These are phyloP conservation scores for Aureobasidium sp. DNA, from an alignment of 2,329 filamentous ascomycete genomes.

Conservation along the genomic window DNA sequence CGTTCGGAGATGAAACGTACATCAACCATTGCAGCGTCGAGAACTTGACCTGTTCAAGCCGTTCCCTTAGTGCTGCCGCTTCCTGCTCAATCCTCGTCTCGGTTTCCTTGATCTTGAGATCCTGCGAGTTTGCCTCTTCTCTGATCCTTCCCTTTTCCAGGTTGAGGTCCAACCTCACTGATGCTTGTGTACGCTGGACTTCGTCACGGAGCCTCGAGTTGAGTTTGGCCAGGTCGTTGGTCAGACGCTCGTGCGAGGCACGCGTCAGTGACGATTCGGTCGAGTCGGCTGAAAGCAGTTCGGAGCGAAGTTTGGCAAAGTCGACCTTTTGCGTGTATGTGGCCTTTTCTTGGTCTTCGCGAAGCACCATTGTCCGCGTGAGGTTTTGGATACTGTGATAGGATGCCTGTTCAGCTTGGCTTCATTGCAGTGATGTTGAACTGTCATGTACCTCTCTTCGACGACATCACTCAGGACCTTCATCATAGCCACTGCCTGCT, in stretches of 20 bases:
- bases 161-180: slow-evolving; percentile 85
- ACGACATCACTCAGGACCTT: slow-evolving; percentile 93
- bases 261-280: slow-evolving; percentile 85
- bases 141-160: slow-evolving; percentile 93
- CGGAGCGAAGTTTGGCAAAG: slow-evolving; percentile 92
- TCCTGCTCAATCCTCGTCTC: slow-evolving; percentile 98
- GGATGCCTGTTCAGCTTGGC: slow-evolving; percentile 39
- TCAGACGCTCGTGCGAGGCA: slow-evolving; percentile 82
- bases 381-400: slow-evolving; percentile 74
- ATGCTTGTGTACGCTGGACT: slow-evolving; percentile 88
- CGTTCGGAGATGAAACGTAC: slow-evolving; percentile 48
- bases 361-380: slow-evolving; percentile 93
- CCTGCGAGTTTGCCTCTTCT: slow-evolving; percentile 92
- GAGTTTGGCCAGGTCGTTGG: slow-evolving; percentile 91
- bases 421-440: not conserved
- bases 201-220: slow-evolving; percentile 86
- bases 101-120: slow-evolving; percentile 97
- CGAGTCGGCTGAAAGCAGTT: slow-evolving; percentile 84
- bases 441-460: slow-evolving; percentile 59
- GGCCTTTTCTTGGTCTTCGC: slow-evolving; percentile 81
- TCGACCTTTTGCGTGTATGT: slow-evolving; percentile 84
- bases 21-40: slow-evolving; percentile 97
- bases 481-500: slow-evolving; percentile 98
- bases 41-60: slow-evolving; percentile 96
- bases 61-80: slow-evolving; percentile 80